Conservation (phyloP, 2,329 filamentous ascomycete genomes). For the Aspergillus novofumigatus region DNA sequence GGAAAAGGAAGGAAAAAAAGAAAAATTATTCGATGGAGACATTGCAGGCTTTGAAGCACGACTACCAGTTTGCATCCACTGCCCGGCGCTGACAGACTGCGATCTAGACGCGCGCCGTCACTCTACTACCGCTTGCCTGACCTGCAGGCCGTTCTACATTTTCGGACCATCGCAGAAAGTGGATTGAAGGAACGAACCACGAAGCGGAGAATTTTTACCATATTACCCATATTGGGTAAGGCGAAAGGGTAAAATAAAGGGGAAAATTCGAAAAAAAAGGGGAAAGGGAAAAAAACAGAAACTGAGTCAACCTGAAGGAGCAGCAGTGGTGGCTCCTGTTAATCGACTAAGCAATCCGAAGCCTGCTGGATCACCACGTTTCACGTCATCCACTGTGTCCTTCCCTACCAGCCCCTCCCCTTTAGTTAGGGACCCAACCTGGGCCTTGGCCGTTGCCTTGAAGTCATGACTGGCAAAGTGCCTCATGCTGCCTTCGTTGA, state of each 20-base stretch:
- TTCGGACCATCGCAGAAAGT: constrained; percentile 10
- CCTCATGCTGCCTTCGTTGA: constrained; percentile 44
- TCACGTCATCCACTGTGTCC: constrained; percentile 23
- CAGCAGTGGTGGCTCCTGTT: constrained; percentile 19
- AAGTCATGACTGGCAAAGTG: constrained; percentile 37
- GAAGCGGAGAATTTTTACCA: background rate
- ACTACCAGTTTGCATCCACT: constrained; percentile 21
- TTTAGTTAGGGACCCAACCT: constrained; percentile 22
- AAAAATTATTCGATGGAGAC: constrained; percentile 31
- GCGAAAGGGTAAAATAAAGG: constrained; percentile 8
- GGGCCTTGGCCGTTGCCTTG: constrained; percentile 24
- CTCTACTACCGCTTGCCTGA: constrained; percentile 27
- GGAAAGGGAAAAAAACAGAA: constrained; percentile 2
- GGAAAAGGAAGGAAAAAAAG: background rate
- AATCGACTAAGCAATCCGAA: constrained; percentile 15
- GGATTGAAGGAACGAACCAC: constrained; percentile 15
- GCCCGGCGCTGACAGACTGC: constrained; percentile 29
- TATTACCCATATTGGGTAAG: constrained; percentile 10
- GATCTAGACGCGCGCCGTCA: constrained; percentile 20
- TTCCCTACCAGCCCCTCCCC: constrained; percentile 21
- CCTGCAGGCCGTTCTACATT: constrained; percentile 24
- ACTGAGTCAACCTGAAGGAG: constrained; percentile 19
- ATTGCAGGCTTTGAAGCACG: constrained; percentile 25
- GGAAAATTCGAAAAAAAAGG: constrained; percentile 1
- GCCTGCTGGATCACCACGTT: constrained; percentile 25